These are phyloP conservation scores for Sporothrix euskadiensis DNA, from an alignment of 2,329 filamentous ascomycete species.

Conservation along the genomic window DNA sequence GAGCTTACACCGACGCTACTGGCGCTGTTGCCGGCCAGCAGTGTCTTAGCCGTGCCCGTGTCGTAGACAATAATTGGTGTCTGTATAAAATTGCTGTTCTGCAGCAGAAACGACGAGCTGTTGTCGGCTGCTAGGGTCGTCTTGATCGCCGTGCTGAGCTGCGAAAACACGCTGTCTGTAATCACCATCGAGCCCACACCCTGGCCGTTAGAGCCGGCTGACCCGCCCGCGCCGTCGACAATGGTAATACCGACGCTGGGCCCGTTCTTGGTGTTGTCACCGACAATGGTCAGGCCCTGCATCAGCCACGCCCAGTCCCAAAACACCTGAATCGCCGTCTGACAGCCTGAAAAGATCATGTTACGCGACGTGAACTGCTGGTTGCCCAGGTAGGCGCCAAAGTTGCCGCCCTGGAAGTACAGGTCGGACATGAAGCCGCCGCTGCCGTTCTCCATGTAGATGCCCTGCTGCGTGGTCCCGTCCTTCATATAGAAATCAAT, in stretches of 20 bases:
- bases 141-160: slow-evolving; percentile 64
- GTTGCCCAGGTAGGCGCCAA: slow-evolving; percentile 65
- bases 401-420: slow-evolving; percentile 59
- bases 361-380: slow-evolving; percentile 70
- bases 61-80: slow-evolving; percentile 45
- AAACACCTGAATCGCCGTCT: slow-evolving; percentile 65
- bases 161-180: slow-evolving; percentile 66
- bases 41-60: slow-evolving; percentile 38
- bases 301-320: slow-evolving; percentile 77
- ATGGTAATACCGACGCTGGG: slow-evolving; percentile 49
- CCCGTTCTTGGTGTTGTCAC: not conserved
- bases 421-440: slow-evolving; percentile 52
- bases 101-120: slow-evolving; percentile 52
- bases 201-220: slow-evolving; percentile 51
- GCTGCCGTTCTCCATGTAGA: slow-evolving; percentile 43
- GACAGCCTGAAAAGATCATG: slow-evolving; percentile 63
- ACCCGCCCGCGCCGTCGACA: slow-evolving; percentile 61
- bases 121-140: slow-evolving; percentile 53
- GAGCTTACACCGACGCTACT: slow-evolving; percentile 53
- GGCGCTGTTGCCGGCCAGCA: slow-evolving; percentile 52
- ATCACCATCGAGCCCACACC: slow-evolving; percentile 71
- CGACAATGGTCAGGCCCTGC: slow-evolving; percentile 55
- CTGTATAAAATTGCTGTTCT: slow-evolving; percentile 46
- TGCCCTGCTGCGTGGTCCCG: slow-evolving; percentile 56
- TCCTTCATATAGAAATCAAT: slow-evolving; percentile 43